These are phyloP conservation scores for Apiospora aurea DNA, from an alignment of 2,329 filamentous ascomycete species.

Conservation along the genomic window DNA sequence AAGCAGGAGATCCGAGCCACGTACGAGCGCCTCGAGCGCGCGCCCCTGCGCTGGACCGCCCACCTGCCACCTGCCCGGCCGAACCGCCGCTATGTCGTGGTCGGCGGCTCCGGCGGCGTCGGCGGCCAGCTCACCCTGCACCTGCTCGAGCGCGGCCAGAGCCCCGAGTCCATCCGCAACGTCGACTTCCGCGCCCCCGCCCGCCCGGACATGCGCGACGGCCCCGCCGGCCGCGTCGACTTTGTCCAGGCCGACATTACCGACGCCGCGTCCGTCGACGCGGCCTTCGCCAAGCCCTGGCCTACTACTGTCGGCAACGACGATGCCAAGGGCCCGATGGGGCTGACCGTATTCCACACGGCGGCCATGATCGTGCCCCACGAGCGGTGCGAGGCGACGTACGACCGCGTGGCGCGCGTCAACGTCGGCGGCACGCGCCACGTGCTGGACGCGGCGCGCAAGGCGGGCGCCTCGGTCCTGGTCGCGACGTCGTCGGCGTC, in stretches of 20 bases:
- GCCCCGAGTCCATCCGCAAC: slow-evolving; percentile 54
- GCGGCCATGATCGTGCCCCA: slow-evolving; percentile 54
- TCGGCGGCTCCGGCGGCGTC: slow-evolving; percentile 56
- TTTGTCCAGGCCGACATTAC: slow-evolving; percentile 55
- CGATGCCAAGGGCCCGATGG: slow-evolving; percentile 38
- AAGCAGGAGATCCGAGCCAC: slow-evolving; percentile 44
- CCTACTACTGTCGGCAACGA: slow-evolving; percentile 33
- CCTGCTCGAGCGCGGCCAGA: slow-evolving; percentile 54
- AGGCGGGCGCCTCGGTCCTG: slow-evolving; percentile 51
- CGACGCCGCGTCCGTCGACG: slow-evolving; percentile 44
- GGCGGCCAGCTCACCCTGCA: slow-evolving; percentile 57
- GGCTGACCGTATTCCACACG: slow-evolving; percentile 57
- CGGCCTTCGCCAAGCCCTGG: slow-evolving; percentile 54
- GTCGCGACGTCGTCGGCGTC: slow-evolving; percentile 57
- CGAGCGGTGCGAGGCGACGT: slow-evolving; percentile 50
- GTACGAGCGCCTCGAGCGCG: slow-evolving; percentile 44
- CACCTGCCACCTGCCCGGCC: slow-evolving; percentile 47
- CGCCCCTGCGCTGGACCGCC: slow-evolving; percentile 47
- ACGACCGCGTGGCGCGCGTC: slow-evolving; percentile 48
- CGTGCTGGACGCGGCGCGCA: slow-evolving; percentile 50
- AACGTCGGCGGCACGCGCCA: slow-evolving; percentile 56
- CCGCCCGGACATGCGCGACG: slow-evolving; percentile 46
- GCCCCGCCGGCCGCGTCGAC: slow-evolving; percentile 43
- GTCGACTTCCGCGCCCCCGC: slow-evolving; percentile 52
- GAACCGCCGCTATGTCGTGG: slow-evolving; percentile 52